Conservation (phyloP, 106 monocot genomes). For the Apostasia shenzhenica region DNA sequence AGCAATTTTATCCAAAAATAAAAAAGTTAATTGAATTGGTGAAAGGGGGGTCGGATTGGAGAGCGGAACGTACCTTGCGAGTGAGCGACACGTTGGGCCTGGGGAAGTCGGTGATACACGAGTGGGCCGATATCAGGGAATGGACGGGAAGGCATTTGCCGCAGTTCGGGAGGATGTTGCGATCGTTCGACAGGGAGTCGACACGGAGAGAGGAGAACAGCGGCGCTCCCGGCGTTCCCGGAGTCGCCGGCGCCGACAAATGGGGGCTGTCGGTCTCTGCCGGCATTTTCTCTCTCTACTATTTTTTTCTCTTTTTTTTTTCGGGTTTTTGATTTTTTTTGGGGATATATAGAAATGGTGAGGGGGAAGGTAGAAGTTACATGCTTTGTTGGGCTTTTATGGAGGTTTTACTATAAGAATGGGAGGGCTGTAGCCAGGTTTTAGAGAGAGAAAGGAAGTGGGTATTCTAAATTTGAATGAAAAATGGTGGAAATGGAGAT, state of each 20-base stretch:
- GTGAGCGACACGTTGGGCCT: conserved; percentile 73
- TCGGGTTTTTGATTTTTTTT: conserved; percentile 24
- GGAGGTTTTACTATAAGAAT: conserved; percentile 38
- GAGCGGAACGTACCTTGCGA: conserved; percentile 48
- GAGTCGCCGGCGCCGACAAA: conserved; percentile 55
- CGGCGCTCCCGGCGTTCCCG: conserved; percentile 73
- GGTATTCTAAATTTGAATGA: not conserved
- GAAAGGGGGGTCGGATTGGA: not conserved
- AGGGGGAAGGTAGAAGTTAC: conserved; percentile 31
- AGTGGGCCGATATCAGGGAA: conserved; percentile 21
- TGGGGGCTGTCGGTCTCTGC: conserved; percentile 21
- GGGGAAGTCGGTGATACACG: conserved; percentile 54
- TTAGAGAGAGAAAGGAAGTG: not conserved
- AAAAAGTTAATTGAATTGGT: too few relatives aligned
- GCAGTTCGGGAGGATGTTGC: conserved; percentile 73
- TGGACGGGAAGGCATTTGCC: conserved; percentile 51
- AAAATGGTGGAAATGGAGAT: not conserved
- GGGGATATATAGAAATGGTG: not conserved
- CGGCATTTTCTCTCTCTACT: conserved; percentile 5
- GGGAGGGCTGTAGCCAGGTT: conserved; percentile 25
- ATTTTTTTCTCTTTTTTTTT: conserved; percentile 4
- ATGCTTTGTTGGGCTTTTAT: conserved; percentile 58
- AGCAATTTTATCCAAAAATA: too few relatives aligned
- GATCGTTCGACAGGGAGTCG: conserved; percentile 76
- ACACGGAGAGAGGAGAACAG: conserved; percentile 48